phyloP scores from a whole-genome alignment of 805 yeast species.

The Starmerella scarabaei region DNA sequence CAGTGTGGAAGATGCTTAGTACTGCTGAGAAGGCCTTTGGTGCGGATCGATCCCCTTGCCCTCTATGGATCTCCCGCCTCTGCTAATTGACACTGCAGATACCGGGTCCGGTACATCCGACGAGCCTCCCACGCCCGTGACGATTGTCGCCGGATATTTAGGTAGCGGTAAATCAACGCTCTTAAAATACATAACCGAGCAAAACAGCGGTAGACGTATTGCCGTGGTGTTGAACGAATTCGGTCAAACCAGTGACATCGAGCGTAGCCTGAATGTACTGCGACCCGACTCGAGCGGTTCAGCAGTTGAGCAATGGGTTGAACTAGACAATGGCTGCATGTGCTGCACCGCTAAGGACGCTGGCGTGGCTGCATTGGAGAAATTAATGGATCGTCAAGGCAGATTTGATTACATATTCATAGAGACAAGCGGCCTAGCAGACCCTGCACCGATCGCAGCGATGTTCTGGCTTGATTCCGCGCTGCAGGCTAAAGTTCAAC shows the following conservation, averaged over 20 bases:
- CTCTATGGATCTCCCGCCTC: too few species aligned
- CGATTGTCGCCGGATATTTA: constrained; percentile 85
- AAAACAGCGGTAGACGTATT: constrained; percentile 53
- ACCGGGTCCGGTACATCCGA: neutral
- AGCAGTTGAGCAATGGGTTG: constrained; percentile 84
- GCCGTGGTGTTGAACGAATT: constrained; percentile 84
- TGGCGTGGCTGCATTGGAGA: constrained; percentile 89
- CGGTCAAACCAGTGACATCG: constrained; percentile 83
- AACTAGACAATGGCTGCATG: constrained; percentile 89
- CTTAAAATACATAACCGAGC: constrained; percentile 52
- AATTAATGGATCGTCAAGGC: constrained; percentile 49
- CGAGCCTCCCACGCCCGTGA: constrained; percentile 47
- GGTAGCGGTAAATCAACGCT: constrained; percentile 89
- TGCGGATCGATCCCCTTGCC: too few species aligned
- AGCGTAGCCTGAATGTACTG: constrained; percentile 61
- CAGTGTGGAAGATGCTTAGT: too few species aligned
- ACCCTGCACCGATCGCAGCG: constrained; percentile 91
- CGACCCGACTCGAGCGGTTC: constrained; percentile 28
- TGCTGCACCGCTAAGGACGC: constrained; percentile 94
- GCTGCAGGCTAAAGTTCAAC: constrained; percentile 64
- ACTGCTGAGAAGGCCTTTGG: too few species aligned
- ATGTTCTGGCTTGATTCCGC: constrained; percentile 98
- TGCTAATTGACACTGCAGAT: constrained; percentile 15
- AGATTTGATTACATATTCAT: constrained; percentile 79
- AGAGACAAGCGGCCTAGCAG: constrained; percentile 94